Percentiles rank a stretch among this genome's conserved stretches.
These are phyloP conservation scores for Silene latifolia DNA, from an alignment of 148 eudicot genomes.

Conservation along the genomic window DNA sequence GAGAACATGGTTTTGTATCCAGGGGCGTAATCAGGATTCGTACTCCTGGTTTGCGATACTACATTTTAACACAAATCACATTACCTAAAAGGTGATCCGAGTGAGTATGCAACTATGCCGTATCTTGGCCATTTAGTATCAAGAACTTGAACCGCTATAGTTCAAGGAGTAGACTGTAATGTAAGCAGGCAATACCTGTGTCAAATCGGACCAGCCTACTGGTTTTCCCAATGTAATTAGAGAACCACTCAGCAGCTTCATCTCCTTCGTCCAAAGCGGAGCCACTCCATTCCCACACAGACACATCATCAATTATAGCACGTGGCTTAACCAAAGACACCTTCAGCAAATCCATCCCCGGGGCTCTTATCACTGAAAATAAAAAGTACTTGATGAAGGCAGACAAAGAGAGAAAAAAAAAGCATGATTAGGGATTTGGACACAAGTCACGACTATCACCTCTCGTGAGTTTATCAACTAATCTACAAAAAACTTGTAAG, in stretches of 20 bases:
- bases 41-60: slow-evolving; percentile 57
- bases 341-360: slow-evolving; percentile 68
- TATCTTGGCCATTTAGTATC: too few species aligned
- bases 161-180: too few species aligned
- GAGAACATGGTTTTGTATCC: slow-evolving; percentile 75
- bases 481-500: too few species aligned
- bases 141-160: background rate
- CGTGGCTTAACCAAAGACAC: slow-evolving; percentile 50
- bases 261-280: slow-evolving; percentile 81
- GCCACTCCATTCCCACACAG: slow-evolving; percentile 91
- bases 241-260: slow-evolving; percentile 72
- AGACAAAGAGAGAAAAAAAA: background rate
- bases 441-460: background rate
- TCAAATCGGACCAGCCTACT: slow-evolving; percentile 81
- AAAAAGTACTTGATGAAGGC: slow-evolving; percentile 1
- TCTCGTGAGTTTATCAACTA: too few species aligned
- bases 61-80: slow-evolving; percentile 29
- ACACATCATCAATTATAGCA: slow-evolving; percentile 54
- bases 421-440: background rate
- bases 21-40: slow-evolving; percentile 60
- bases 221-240: slow-evolving; percentile 58
- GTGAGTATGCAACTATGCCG: too few species aligned
- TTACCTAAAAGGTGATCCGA: too few species aligned
- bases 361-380: slow-evolving; percentile 56
- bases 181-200: slow-evolving; percentile 46